Base-by-base conservation (phyloP, 768 basidiomycete species). In the Boletus fagicola region DNA sequence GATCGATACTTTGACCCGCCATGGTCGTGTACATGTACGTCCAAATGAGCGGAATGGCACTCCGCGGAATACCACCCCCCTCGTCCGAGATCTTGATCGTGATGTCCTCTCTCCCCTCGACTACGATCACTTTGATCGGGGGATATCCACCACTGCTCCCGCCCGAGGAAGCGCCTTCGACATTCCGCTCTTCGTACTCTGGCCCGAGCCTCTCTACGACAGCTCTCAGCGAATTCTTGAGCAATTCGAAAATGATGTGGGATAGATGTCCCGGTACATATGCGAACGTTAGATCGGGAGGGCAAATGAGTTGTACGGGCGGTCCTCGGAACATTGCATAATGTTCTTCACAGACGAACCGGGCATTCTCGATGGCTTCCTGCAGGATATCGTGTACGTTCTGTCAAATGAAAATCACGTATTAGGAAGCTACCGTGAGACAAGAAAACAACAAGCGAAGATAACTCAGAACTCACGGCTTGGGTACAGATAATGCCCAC, bases 1-100 rank as follows among this genome's bases (percentile, higher is more conserved):
- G 84, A 61, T 87, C 88, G 46, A 91, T 81, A 16, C 79, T 81
- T 72, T 87, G 82, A 13, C 81, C 79, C 46, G 77, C 76, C 90
- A 91, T 90, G 13, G 88, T 93, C 50, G 92, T 93, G 64, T 93
- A 93, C 92, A 97, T 96, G 72, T 94, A 98, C 56, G 96, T 99
- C 97, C 97, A 99, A 52, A 99, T 96, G 46, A 95, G 80, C 9
- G 94, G 93, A 16, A 98, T 88, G 0, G 92, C 92, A 59, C 80
- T 88, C 74, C 77, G 74, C 26, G 93, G 84, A 54, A 98, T 98
- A 0, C 96, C 67, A 33, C 96, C 96, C 4, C 96, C 96, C 71
- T 99, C 96, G 68, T 99, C 96, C 1, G 86, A 88, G 58, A 99
- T 97, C 82, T 99, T 99, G 81, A 99, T 93, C 3, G 96, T 98